A percentile compares a stretch with the other conserved stretches of the same genome.
These are phyloP conservation scores for Penicillium italicum DNA, from an alignment of 2,329 filamentous ascomycete genomes.

Conservation along the genomic window DNA sequence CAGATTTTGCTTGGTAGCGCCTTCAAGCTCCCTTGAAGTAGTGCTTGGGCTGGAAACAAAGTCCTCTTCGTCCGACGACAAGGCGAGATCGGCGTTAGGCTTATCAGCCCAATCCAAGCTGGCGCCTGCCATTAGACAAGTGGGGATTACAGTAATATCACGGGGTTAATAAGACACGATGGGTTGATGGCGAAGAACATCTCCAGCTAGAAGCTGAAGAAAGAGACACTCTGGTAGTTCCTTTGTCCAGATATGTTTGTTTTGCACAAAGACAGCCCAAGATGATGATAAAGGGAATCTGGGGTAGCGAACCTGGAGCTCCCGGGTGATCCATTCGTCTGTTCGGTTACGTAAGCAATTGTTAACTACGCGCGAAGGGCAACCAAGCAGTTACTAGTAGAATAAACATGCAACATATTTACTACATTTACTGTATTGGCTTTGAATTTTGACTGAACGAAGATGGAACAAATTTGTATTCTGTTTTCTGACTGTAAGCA, in stretches of 20 bases:
- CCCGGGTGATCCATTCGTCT: background rate
- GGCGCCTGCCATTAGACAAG: conserved; percentile 25
- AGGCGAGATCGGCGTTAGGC: conserved; percentile 21
- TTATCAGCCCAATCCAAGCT: conserved; percentile 25
- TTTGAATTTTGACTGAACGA: background rate
- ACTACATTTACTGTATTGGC: background rate
- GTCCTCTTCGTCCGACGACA: conserved; percentile 32
- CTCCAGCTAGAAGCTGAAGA: conserved; percentile 1
- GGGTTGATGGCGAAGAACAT: background rate
- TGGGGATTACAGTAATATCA: conserved; percentile 1
- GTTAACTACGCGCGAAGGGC: no score
- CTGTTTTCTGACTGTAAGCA: background rate
- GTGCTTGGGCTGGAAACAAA: conserved; percentile 29
- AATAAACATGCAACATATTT: no score
- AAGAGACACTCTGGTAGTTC: background rate
- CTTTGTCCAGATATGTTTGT: background rate
- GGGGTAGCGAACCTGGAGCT: conserved; percentile 1
- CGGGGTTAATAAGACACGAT: background rate
- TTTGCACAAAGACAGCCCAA: background rate
- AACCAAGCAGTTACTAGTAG: no score
- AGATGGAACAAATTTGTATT: background rate
- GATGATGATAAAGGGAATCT: background rate
- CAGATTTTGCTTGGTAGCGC: conserved; percentile 2
- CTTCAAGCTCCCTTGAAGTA: conserved; percentile 18
- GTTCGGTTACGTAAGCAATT: background rate